Base-by-base conservation (phyloP, 441 rosid species). In the Isatis lusitanica region DNA sequence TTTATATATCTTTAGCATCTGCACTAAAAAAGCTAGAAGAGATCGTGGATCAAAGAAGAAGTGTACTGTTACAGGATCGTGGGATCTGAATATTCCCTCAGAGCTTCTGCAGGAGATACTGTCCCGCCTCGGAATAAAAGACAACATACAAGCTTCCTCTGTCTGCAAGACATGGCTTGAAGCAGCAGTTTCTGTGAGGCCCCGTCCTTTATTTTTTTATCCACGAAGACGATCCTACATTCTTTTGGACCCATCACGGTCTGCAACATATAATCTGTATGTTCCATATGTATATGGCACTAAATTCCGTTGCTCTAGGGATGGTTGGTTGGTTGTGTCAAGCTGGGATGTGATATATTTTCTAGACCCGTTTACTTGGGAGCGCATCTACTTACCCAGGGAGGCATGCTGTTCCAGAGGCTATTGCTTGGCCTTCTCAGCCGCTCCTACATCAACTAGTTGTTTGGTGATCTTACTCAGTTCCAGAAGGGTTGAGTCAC, bases 91-190 rank as follows among this genome's bases (percentile, higher is more conserved):
- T 3, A 7, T 68, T 68, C 56, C 73, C 7, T 1, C 35, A 18
- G 73, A 68, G 9, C 35, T 68, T 3, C 31, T 68, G 15, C 56
- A 17, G 8, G 44, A 43, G 44, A 68, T 68, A 68, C 35, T 68
- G n/a, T 56, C 73, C 33, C 46, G 46, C 44, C 56, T 69, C 26
- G 55, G 65, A 18, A 44, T 69, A 57, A 69, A 57, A 69, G 46
- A 33, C 16, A 69, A 69, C 47, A 69, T 69, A 13, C 46, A 4
- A 1, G 66, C 57, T 69, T 69, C 73, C 0, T 0, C 1, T 33
- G 64, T 68, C 44, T 68, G 73, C 73, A 57, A 68, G 56, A 21
- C 64, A 69, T 69, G 66, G 66, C 2, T 4, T 44, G 16, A 69
- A 57, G 48, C 64, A 43, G 57, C 65, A 13, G 36, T 46, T 58